Percentiles rank a stretch among this genome's conserved stretches.
phyloP scores from a whole-genome alignment of 2,329 filamentous ascomycete species.

The Epichloe glyceriae region DNA sequence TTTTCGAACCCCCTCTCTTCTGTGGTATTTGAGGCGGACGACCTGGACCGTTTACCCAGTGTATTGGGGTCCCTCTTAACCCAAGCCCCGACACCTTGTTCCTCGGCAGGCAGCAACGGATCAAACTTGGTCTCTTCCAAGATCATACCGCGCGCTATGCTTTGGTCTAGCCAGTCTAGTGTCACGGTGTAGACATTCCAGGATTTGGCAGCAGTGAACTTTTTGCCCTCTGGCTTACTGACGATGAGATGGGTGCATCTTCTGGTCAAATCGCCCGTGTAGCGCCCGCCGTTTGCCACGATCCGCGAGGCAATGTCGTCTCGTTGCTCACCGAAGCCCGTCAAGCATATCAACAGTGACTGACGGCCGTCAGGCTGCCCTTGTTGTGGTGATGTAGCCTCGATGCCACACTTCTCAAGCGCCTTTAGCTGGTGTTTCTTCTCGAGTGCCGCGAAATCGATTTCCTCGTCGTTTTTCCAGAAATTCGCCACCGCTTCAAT shows the following conservation, averaged over 20 bases:
- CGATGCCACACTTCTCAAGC: constrained; percentile 41
- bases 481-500: constrained; percentile 64
- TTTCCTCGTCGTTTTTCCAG: constrained; percentile 72
- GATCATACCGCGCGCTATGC: constrained; percentile 75
- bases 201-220: constrained; percentile 73
- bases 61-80: constrained; percentile 33
- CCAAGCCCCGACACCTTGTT: constrained; percentile 72
- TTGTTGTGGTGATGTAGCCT: constrained; percentile 16
- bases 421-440: constrained; percentile 48
- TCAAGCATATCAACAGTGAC: constrained; percentile 39
- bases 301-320: constrained; percentile 57
- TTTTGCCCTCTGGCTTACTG: constrained; percentile 65
- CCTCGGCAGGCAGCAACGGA: constrained; percentile 52
- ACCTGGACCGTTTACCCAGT: constrained; percentile 47
- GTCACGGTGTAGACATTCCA: constrained; percentile 76
- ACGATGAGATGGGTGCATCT: constrained; percentile 81
- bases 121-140: constrained; percentile 79
- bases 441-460: constrained; percentile 61
- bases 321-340: constrained; percentile 50
- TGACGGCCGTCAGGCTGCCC: constrained; percentile 18
- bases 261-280: constrained; percentile 78
- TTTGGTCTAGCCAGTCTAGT: constrained; percentile 75
- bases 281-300: constrained; percentile 60
- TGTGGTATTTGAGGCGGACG: constrained; percentile 27
- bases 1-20: constrained; percentile 56